Conservation (phyloP, 2,329 filamentous ascomycete species). For the Ceratocystis albifundus region DNA sequence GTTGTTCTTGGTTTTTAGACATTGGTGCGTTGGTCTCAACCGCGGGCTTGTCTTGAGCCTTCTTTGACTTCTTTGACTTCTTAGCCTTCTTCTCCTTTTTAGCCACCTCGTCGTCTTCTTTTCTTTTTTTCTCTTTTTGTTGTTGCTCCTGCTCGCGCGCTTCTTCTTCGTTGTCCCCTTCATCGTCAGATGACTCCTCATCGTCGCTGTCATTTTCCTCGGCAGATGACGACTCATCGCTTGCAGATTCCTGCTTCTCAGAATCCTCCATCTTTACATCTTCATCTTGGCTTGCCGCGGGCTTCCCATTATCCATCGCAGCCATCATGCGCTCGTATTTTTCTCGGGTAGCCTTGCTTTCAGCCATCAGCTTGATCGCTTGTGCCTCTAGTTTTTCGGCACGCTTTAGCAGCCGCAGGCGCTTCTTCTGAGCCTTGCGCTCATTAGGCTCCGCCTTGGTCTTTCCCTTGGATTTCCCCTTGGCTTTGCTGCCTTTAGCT, state of each 20-base stretch:
- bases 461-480: constrained; percentile 28
- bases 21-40: background rate
- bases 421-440: constrained; percentile 33
- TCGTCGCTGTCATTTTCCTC: background rate
- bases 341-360: constrained; percentile 20
- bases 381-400: constrained; percentile 35
- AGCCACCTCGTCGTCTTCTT: constrained; percentile 24
- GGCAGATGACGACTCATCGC: background rate
- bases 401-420: constrained; percentile 31
- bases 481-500: constrained; percentile 15
- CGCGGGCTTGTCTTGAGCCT: constrained; percentile 19
- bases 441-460: constrained; percentile 27
- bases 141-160: constrained; percentile 20
- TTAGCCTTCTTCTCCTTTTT: constrained; percentile 27
- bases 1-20: constrained; percentile 15
- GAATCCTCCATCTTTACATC: background rate
- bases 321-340: constrained; percentile 15
- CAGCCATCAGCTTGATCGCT: constrained; percentile 32
- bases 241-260: background rate
- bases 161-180: constrained; percentile 22
- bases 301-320: constrained; percentile 24
- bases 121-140: constrained; percentile 28
- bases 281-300: background rate
- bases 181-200: constrained; percentile 9
- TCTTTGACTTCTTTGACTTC: constrained; percentile 28